Percentiles rank a stretch among this genome's conserved stretches.
Conservation (phyloP, 2,329 filamentous ascomycete species). For the Venturia carpophila region DNA sequence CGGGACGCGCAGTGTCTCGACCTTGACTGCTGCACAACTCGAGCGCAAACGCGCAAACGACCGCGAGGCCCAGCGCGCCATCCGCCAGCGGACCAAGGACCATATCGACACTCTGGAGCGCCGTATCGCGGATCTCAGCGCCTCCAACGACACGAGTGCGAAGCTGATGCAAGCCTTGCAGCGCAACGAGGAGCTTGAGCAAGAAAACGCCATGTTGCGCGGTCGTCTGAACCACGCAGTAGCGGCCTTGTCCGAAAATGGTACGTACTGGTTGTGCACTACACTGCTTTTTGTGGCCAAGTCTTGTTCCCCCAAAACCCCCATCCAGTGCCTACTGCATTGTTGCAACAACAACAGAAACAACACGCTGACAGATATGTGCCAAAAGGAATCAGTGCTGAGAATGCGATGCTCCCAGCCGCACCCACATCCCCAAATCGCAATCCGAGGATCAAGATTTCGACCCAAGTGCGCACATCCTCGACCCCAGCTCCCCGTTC, state of each 20-base stretch:
- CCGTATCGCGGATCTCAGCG: conserved; percentile 45
- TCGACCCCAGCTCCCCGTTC: conserved; percentile 19
- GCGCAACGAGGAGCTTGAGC: conserved; percentile 47
- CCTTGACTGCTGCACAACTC: conserved; percentile 49
- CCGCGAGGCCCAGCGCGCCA: conserved; percentile 52
- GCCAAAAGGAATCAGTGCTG: conserved; percentile 14
- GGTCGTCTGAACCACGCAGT: conserved; percentile 41
- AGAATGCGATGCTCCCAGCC: conserved; percentile 6
- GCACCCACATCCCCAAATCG: conserved; percentile 13
- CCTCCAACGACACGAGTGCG: conserved; percentile 39
- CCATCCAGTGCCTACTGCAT: not conserved
- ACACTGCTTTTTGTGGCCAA: not conserved
- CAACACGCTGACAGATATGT: conserved; percentile 3
- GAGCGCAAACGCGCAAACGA: conserved; percentile 54
- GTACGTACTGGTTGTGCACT: conserved; percentile 14
- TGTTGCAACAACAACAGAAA: not conserved
- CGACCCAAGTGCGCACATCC: conserved; percentile 18
- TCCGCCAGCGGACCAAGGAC: conserved; percentile 51
- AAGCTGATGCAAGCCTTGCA: conserved; percentile 45
- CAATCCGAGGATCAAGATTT: conserved; percentile 12
- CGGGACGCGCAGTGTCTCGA: conserved; percentile 50
- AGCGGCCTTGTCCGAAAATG: conserved; percentile 25
- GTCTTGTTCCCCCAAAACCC: not conserved
- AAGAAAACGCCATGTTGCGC: conserved; percentile 47
- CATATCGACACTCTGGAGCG: conserved; percentile 51